phyloP scores from a whole-genome alignment of 257 asterid species.

The Scutellaria baicalensis region DNA sequence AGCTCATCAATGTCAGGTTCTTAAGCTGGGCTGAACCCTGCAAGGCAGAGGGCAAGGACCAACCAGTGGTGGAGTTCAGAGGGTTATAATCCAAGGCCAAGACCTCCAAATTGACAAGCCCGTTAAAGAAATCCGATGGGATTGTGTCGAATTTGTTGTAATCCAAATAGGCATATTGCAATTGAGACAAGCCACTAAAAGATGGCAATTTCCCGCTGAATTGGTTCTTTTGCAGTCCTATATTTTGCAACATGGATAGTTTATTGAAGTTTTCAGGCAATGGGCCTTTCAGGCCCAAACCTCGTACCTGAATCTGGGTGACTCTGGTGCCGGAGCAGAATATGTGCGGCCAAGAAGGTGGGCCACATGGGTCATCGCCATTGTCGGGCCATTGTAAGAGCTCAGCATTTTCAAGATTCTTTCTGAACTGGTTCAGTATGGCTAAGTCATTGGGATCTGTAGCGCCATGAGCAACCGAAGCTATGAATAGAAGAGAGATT shows the following conservation, averaged over 20 bases:
- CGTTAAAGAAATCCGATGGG: constrained; percentile 74
- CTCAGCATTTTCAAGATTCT: constrained; percentile 64
- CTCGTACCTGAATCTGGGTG: constrained; percentile 77
- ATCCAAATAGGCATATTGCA: constrained; percentile 70
- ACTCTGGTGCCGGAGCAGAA: constrained; percentile 50
- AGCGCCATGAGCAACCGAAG: constrained; percentile 25
- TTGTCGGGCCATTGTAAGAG: constrained; percentile 65
- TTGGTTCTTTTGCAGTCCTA: constrained; percentile 66
- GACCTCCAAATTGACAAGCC: constrained; percentile 70
- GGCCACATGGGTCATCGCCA: constrained; percentile 77
- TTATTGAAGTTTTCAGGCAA: constrained; percentile 62
- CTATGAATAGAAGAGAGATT: constrained; percentile 22
- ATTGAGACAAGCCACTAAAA: constrained; percentile 56
- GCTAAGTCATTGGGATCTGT: constrained; percentile 73
- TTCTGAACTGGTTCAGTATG: constrained; percentile 45
- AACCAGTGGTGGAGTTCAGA: constrained; percentile 61
- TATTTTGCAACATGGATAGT: constrained; percentile 44
- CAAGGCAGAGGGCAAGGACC: constrained; percentile 62
- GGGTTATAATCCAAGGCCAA: constrained; percentile 72
- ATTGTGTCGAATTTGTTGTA: constrained; percentile 61
- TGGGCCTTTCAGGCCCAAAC: constrained; percentile 68
- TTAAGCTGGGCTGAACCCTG: constrained; percentile 57
- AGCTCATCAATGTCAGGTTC: constrained; percentile 54
- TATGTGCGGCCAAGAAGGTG: constrained; percentile 72
- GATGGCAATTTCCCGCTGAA: constrained; percentile 73